These are phyloP conservation scores for Craterostigma plantagineum DNA, from an alignment of 257 asterid genomes.

Conservation along the genomic window DNA sequence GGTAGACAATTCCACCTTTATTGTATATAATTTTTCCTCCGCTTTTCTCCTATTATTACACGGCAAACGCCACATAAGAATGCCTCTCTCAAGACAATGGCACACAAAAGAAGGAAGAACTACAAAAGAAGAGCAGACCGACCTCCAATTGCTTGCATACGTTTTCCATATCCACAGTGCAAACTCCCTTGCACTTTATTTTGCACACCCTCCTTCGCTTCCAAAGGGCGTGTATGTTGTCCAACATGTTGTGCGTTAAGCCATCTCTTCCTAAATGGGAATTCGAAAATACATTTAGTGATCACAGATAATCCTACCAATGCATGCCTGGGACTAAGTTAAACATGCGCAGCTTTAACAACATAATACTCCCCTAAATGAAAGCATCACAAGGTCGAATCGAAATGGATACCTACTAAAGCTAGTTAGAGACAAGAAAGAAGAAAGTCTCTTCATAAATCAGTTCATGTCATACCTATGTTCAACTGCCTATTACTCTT, in stretches of 20 bases:
- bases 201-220: constrained; percentile 80
- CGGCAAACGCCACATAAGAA: not conserved
- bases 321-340: no score
- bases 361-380: no score
- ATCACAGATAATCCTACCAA: not conserved
- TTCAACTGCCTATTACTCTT: constrained; percentile 54
- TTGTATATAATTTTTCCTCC: constrained; percentile 69
- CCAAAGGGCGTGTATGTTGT: constrained; percentile 87
- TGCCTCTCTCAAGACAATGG: no score
- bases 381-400: no score
- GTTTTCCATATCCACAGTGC: constrained; percentile 87
- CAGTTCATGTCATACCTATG: constrained; percentile 28
- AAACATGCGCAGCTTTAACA: no score
- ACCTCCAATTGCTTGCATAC: constrained; percentile 80
- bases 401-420: no score
- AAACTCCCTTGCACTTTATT: constrained; percentile 90
- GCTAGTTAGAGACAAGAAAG: no score
- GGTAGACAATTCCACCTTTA: constrained; percentile 65
- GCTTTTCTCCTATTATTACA: constrained; percentile 57
- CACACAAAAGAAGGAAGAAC: not conserved
- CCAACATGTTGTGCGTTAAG: constrained; percentile 90
- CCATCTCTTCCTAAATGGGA: constrained; percentile 74
- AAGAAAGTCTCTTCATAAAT: not conserved
- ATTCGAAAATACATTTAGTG: not conserved
- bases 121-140: constrained; percentile 18